phyloP scores from a whole-genome alignment of 768 basidiomycete species.

The Pleurotus giganteus region DNA sequence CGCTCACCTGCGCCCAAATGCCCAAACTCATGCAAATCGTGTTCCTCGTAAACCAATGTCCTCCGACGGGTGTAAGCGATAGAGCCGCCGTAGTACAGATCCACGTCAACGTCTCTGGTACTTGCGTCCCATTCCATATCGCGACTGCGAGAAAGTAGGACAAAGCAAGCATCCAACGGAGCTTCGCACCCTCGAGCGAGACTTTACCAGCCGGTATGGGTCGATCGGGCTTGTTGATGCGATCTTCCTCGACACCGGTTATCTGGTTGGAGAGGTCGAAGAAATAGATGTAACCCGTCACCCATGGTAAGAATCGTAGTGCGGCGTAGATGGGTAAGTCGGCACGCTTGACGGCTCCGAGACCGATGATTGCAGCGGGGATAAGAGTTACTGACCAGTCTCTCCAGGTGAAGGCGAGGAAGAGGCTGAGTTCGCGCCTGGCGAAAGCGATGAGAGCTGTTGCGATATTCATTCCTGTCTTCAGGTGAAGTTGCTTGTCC shows the following conservation, averaged over 20 bases:
- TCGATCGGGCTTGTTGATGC: conserved; percentile 21
- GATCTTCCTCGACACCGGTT: conserved; percentile 17
- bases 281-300: conserved; percentile 15
- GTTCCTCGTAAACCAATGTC: conserved; percentile 19
- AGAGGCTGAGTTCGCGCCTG: conserved; percentile 10
- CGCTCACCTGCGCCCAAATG: conserved; percentile 15
- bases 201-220: conserved; percentile 19
- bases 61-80: conserved; percentile 12
- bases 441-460: not conserved
- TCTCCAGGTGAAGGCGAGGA: conserved; percentile 15
- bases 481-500: no score
- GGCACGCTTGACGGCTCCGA: conserved; percentile 10
- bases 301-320: conserved; percentile 12
- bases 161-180: conserved; percentile 11
- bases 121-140: conserved; percentile 5
- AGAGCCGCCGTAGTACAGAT: conserved; percentile 9
- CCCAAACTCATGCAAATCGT: conserved; percentile 12
- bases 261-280: conserved; percentile 22
- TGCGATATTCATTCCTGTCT: no score
- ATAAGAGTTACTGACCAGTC: conserved; percentile 14
- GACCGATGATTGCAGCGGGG: conserved; percentile 10
- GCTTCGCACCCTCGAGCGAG: conserved; percentile 14
- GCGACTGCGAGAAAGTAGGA: conserved; percentile 9
- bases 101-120: conserved; percentile 12
- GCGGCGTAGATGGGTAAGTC: not conserved